A percentile compares a stretch with the other conserved stretches of the same genome.
These are phyloP conservation scores for Eutrema japonicum DNA, from an alignment of 345 rosid species.

Conservation along the genomic window DNA sequence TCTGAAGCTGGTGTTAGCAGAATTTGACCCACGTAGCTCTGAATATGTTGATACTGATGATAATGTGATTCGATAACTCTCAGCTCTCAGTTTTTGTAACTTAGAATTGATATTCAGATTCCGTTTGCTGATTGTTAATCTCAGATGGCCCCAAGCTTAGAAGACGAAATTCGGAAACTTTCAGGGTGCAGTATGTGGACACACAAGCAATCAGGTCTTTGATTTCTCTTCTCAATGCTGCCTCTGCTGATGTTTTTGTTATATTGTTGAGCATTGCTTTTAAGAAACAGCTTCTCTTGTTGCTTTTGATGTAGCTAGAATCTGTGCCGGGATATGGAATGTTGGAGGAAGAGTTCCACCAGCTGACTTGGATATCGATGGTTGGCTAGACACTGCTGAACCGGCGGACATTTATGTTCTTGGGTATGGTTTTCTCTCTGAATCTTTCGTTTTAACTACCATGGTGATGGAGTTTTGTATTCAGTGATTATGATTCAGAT, in stretches of 20 bases:
- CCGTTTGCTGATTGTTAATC: background rate
- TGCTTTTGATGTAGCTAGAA: conserved; percentile 48
- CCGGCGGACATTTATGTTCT: conserved; percentile 88
- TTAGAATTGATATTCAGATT: background rate
- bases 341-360: conserved; percentile 77
- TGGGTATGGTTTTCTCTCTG: conserved; percentile 49
- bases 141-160: conserved; percentile 62
- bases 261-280: conserved; percentile 2
- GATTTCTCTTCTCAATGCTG: conserved; percentile 19
- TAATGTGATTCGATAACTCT: conserved; percentile 10
- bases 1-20: conserved; percentile 17
- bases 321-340: conserved; percentile 82
- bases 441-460: background rate
- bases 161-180: conserved; percentile 85
- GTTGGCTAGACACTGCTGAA: conserved; percentile 63
- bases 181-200: conserved; percentile 77
- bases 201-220: conserved; percentile 73
- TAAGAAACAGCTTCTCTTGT: conserved; percentile 22
- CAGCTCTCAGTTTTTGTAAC: background rate
- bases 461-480: background rate
- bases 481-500: conserved; percentile 7
- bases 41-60: conserved; percentile 20
- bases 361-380: conserved; percentile 82
- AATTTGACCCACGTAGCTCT: conserved; percentile 33
- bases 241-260: background rate